Base-by-base conservation (phyloP, 2,329 filamentous ascomycete genomes). In the Microsporum canis region DNA sequence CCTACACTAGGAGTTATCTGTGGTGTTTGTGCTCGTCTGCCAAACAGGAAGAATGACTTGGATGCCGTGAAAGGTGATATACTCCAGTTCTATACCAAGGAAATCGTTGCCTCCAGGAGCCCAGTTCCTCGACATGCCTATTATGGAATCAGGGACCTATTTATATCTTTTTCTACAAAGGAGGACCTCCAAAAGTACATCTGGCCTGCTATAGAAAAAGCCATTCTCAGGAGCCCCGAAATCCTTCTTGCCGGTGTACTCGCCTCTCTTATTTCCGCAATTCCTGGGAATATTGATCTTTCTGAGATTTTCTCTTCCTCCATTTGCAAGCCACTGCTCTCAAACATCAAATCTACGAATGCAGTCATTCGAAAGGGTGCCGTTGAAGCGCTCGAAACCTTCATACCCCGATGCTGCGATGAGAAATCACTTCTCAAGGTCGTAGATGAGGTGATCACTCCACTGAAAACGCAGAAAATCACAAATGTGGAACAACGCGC, bases 311-410 rank as follows among this genome's bases (percentile, higher is more conserved):
- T 97, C 17, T 80, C 82, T 59, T 79, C 80, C 31, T 88, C 88
- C 63, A 79, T 99, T 39, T 74, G 95, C 41, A 97, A 96, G 72
- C 89, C 91, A 4, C 78, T 99, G 10, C 76, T 97, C n/a, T 86
- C 90, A 45, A 96, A 91, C 70, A 80, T 91, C 72, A 96, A 95
- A 73, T 97, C 94, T 1, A 91, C 88, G 69, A 97, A 96, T 71
- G 77, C 83, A 12, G 75, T 75, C 1, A 89, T 96, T 64, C 86
- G 92, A 61, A 82, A 82, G 64, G 91, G 90, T 29, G 88, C 89
- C 6, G 76, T 91, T 27, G 79, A 81, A 43, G 88, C 88, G 5
- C 96, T 97, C 71, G 80, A 82, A 65, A 81, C 82, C 7, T 78
- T 91, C n/a, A 82, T 89, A 34, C 72, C 76, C 47, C 81, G 82